Conservation (phyloP, 2,329 filamentous ascomycete species). For the Calonectria pseudoturangicola region DNA sequence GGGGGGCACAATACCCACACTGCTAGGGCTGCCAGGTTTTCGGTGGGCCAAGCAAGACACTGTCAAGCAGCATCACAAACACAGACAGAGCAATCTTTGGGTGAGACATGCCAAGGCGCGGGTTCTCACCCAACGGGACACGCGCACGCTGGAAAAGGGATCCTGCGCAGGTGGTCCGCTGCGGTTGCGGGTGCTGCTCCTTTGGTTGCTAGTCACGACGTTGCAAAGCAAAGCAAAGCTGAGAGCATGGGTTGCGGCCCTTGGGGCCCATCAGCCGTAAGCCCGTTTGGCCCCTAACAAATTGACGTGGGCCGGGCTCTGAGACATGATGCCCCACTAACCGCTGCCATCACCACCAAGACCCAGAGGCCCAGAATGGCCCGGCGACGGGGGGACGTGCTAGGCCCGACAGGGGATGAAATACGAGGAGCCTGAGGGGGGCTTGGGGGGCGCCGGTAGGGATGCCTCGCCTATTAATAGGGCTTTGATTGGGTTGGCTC, state of each 20-base stretch:
- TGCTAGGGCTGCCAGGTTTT: constrained; percentile 17
- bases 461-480: constrained; percentile 30
- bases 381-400: constrained; percentile 19
- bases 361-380: not conserved
- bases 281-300: constrained; percentile 20
- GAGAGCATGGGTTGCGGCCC: too few relatives aligned
- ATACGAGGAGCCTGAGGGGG: constrained; percentile 27
- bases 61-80: not conserved
- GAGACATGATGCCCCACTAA: constrained; percentile 20
- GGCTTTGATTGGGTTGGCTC: constrained; percentile 25
- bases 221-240: too few relatives aligned
- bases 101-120: constrained; percentile 17
- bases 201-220: not conserved
- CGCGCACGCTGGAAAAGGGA: not conserved
- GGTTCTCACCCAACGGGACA: not conserved
- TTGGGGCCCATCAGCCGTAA: not conserved
- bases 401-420: constrained; percentile 21
- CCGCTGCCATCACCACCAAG: too few relatives aligned
- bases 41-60: constrained; percentile 7
- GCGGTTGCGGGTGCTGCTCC: not conserved
- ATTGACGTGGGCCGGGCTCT: constrained; percentile 12
- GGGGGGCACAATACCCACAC: not conserved
- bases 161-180: not conserved
- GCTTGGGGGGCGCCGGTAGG: constrained; percentile 8
- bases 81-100: constrained; percentile 3